A percentile compares a stretch with the other conserved stretches of the same genome.
These are phyloP conservation scores for Alternaria panax DNA, from an alignment of 2,329 filamentous ascomycete species.

Conservation along the genomic window DNA sequence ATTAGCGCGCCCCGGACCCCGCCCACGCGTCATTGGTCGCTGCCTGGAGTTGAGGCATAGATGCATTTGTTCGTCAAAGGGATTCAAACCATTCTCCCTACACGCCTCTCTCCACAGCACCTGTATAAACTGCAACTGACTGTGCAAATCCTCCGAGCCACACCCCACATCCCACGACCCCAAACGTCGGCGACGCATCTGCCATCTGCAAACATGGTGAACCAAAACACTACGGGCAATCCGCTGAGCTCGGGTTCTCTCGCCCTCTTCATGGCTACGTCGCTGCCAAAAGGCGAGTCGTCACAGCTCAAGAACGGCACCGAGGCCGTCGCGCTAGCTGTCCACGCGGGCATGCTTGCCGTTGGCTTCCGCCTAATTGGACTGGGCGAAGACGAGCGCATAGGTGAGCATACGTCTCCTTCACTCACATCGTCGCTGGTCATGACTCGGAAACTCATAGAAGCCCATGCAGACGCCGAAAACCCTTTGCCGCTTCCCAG, in stretches of 20 bases:
- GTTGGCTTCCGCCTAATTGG: constrained; percentile 83
- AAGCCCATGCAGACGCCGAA: constrained; percentile 64
- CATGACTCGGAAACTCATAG: constrained; percentile 49
- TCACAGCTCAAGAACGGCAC: constrained; percentile 70
- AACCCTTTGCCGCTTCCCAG: constrained; percentile 70
- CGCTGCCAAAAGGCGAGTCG: constrained; percentile 50
- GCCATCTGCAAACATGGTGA: constrained; percentile 31
- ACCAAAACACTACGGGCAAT: constrained; percentile 47
- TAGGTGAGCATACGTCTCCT: constrained; percentile 59
- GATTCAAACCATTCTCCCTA: background rate
- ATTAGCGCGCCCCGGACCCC: constrained; percentile 33
- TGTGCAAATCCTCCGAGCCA: background rate
- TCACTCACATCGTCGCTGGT: constrained; percentile 12
- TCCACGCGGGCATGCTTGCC: constrained; percentile 81
- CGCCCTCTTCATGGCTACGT: constrained; percentile 53
- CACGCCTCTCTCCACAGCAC: background rate
- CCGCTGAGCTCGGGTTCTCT: constrained; percentile 55
- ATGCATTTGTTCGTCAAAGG: background rate
- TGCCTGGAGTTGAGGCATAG: constrained; percentile 11
- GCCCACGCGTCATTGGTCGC: constrained; percentile 21
- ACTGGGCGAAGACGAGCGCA: constrained; percentile 80
- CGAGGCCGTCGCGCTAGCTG: constrained; percentile 83
- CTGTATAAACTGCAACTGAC: background rate
- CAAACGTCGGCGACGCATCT: background rate
- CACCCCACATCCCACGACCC: background rate